Evolutionary conservation across 108 stramenopile genomes (phyloP).

Genomic region (Fragilariopsis cylindrus): DNA sequence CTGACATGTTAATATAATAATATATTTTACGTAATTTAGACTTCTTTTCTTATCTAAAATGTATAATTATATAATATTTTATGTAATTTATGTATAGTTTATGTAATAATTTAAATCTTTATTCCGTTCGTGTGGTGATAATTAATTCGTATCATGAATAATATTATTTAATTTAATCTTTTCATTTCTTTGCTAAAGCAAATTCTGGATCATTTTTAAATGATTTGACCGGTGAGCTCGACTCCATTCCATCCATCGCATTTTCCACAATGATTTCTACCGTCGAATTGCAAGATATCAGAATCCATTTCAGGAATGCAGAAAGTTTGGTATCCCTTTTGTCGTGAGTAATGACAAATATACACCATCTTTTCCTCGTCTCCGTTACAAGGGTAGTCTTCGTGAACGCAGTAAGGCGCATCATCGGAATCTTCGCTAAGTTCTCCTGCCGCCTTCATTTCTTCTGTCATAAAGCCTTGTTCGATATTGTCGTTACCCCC

Average conservation of each 20-base stretch:
- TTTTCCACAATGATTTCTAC: conserved; percentile 44
- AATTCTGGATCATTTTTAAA: neutral
- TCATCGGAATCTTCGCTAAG: conserved; percentile 22
- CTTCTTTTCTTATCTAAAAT: too few species aligned
- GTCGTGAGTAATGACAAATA: conserved; percentile 47
- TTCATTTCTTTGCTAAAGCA: too few species aligned
- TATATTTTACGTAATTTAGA: too few species aligned
- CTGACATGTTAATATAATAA: too few species aligned
- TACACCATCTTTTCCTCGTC: conserved; percentile 44
- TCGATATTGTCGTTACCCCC: neutral
- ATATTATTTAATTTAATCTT: too few species aligned
- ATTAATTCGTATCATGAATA: too few species aligned
- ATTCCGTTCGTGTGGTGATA: too few species aligned
- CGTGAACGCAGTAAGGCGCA: conserved; percentile 34
- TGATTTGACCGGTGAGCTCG: neutral
- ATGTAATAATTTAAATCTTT: too few species aligned
- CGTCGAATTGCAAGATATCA: conserved; percentile 40
- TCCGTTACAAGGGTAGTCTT: conserved; percentile 48
- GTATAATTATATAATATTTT: too few species aligned
- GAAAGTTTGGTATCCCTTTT: conserved; percentile 47
- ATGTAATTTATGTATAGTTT: too few species aligned
- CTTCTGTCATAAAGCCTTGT: neutral
- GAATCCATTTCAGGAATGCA: conserved; percentile 52
- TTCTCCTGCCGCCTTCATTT: conserved; percentile 15
- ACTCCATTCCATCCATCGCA: conserved; percentile 40